These are phyloP conservation scores for Silene coronaria DNA, from an alignment of 179 eudicot species.

Conservation along the genomic window DNA sequence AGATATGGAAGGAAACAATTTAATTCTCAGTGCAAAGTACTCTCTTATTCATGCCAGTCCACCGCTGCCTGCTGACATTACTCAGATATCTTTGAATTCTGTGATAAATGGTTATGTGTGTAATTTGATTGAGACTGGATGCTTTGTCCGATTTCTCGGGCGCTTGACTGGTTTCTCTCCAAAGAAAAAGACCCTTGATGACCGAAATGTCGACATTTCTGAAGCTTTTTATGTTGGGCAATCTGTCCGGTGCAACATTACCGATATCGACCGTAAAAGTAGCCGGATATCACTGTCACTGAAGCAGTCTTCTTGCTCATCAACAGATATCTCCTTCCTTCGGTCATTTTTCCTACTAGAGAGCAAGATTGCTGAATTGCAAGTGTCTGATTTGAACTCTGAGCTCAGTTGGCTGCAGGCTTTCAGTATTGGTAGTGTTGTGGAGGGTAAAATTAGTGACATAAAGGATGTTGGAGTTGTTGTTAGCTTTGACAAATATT, in stretches of 20 bases:
- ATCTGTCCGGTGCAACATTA: slow-evolving; percentile 72
- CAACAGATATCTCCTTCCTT: slow-evolving; percentile 74
- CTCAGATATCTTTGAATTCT: slow-evolving; percentile 49
- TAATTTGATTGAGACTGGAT: slow-evolving; percentile 83
- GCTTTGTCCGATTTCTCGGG: slow-evolving; percentile 87
- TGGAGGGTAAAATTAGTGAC: slow-evolving; percentile 62
- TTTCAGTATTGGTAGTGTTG: slow-evolving; percentile 46
- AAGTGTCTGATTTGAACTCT: slow-evolving; percentile 37
- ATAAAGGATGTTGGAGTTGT: slow-evolving; percentile 71
- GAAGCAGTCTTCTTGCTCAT: slow-evolving; percentile 79
- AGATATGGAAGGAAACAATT: slow-evolving; percentile 71
- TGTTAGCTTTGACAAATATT: slow-evolving; percentile 52
- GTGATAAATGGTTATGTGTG: slow-evolving; percentile 82
- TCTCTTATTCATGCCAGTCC: slow-evolving; percentile 62
- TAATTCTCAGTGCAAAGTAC: slow-evolving; percentile 72
- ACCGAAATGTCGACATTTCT: slow-evolving; percentile 45
- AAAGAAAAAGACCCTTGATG: slow-evolving; percentile 77
- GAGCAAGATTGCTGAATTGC: slow-evolving; percentile 77
- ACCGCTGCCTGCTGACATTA: slow-evolving; percentile 57
- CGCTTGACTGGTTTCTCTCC: slow-evolving; percentile 92
- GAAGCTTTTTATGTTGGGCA: slow-evolving; percentile 79
- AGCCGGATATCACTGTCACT: slow-evolving; percentile 69
- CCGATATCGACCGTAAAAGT: slow-evolving; percentile 52
- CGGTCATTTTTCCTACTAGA: slow-evolving; percentile 71
- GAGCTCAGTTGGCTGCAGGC: slow-evolving; percentile 48